Evolutionary conservation across 176 grass and related monocot genomes (phyloP).

Genomic region (Phyllostachys edulis): DNA sequence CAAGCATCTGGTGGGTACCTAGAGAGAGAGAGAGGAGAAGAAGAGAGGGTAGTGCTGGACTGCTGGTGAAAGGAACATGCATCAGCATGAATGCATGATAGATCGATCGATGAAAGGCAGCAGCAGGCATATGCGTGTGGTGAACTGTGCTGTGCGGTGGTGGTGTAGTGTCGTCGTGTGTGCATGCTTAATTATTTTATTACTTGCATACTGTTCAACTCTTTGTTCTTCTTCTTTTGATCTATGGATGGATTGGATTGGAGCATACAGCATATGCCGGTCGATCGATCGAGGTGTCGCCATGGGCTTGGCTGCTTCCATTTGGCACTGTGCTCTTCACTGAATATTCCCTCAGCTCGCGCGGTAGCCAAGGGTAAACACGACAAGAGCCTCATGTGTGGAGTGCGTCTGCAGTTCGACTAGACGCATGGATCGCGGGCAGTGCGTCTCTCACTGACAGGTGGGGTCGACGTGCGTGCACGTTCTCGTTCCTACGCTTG

Average conservation of each 20-base stretch:
- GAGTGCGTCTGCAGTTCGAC: not conserved
- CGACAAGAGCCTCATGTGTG: not conserved
- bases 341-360: not conserved
- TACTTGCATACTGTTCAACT: not conserved
- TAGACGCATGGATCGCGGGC: not conserved
- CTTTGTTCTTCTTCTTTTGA: not conserved
- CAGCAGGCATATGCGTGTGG: not conserved
- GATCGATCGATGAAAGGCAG: not conserved
- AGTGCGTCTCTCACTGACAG: not conserved
- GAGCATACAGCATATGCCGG: not conserved
- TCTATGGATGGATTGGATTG: not conserved
- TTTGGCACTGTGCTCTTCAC: constrained; percentile 18
- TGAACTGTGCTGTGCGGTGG: not conserved
- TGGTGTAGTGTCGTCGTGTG: not conserved
- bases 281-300: not conserved
- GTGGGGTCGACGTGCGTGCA: not conserved
- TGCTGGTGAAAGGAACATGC: not conserved
- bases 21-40: not conserved
- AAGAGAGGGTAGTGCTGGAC: not conserved
- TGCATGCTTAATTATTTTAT: not conserved
- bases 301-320: constrained; percentile 18
- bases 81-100: not conserved
- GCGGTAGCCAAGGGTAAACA: too few relatives aligned
- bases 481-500: not conserved
- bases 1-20: not conserved